phyloP scores from a whole-genome alignment of 2,329 filamentous ascomycete genomes.

The Acarospora socialis region DNA sequence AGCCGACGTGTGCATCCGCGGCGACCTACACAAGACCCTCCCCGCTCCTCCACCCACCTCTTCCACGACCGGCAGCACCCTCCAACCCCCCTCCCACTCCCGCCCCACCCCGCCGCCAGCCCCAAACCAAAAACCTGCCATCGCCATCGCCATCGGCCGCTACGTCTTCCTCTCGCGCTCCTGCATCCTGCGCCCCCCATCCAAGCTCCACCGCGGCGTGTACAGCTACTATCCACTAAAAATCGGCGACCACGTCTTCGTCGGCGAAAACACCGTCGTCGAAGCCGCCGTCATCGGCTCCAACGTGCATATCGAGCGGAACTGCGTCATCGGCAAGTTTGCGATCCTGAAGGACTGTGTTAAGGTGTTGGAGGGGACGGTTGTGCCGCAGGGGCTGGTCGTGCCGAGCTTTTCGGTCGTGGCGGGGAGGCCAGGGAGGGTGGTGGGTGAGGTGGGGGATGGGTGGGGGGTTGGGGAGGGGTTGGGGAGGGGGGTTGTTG shows the following conservation, averaged over 20 bases:
- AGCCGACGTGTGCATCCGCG: slow-evolving; percentile 84
- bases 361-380: slow-evolving; percentile 67
- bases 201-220: slow-evolving; percentile 61
- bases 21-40: slow-evolving; percentile 54
- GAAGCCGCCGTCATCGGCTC: slow-evolving; percentile 72
- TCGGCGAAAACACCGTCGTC: slow-evolving; percentile 60
- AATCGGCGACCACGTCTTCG: slow-evolving; percentile 86
- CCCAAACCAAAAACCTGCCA: slow-evolving; percentile 17
- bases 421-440: slow-evolving; percentile 64
- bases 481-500: slow-evolving; percentile 29
- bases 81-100: slow-evolving; percentile 18
- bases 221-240: slow-evolving; percentile 73
- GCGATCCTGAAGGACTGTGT: slow-evolving; percentile 90
- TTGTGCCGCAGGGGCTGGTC: slow-evolving; percentile 78
- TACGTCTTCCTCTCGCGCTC: slow-evolving; percentile 79
- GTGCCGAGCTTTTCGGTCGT: slow-evolving; percentile 86
- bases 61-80: slow-evolving; percentile 15
- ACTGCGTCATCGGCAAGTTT: slow-evolving; percentile 68
- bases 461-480: slow-evolving; percentile 34
- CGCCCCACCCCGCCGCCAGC: slow-evolving; percentile 16
- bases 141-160: slow-evolving; percentile 72
- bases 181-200: slow-evolving; percentile 68
- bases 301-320: slow-evolving; percentile 72
- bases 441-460: slow-evolving; percentile 59
- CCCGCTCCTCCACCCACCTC: slow-evolving; percentile 23